Percentiles rank a stretch among this genome's conserved stretches.
Evolutionary conservation across 352 stramenopile species (phyloP).

Genomic region (Phytophthora cactorum): DNA sequence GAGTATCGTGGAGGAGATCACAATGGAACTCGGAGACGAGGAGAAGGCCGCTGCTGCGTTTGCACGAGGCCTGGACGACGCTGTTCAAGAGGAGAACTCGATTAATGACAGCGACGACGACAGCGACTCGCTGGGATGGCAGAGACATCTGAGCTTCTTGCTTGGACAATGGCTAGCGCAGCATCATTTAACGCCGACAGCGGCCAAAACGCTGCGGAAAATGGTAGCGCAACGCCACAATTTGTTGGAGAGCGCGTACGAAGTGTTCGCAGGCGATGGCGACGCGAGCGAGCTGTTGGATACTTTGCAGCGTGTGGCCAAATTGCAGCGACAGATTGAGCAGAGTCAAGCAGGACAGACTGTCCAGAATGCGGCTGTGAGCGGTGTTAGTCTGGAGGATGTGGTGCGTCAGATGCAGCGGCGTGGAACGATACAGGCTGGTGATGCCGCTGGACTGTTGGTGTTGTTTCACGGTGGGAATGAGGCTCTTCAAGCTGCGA

Average conservation of each 20-base stretch:
- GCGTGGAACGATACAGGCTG: conserved; percentile 47
- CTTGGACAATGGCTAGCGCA: conserved; percentile 54
- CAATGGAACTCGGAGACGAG: conserved; percentile 65
- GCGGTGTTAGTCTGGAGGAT: conserved; percentile 57
- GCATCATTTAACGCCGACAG: conserved; percentile 34
- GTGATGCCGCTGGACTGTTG: conserved; percentile 71
- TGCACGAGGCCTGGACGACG: conserved; percentile 37
- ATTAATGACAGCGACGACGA: conserved; percentile 37
- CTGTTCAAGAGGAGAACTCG: conserved; percentile 26
- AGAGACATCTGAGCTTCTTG: conserved; percentile 52
- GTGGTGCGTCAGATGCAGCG: conserved; percentile 77
- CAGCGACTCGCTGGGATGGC: conserved; percentile 44
- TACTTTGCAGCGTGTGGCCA: conserved; percentile 72
- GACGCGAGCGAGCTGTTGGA: conserved; percentile 75
- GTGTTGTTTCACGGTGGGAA: conserved; percentile 72
- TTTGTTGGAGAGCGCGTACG: conserved; percentile 74
- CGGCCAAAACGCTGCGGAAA: conserved; percentile 46
- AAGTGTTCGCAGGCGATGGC: conserved; percentile 63
- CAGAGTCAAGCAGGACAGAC: conserved; percentile 40
- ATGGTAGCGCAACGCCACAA: conserved; percentile 65
- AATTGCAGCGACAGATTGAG: conserved; percentile 64
- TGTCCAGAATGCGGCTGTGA: conserved; percentile 3
- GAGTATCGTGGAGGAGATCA: conserved; percentile 68
- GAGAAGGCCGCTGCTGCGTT: conserved; percentile 53
- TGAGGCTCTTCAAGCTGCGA: conserved; percentile 71